Conservation (phyloP, 2,329 filamentous ascomycete species). For the Albifimbria verrucaria region DNA sequence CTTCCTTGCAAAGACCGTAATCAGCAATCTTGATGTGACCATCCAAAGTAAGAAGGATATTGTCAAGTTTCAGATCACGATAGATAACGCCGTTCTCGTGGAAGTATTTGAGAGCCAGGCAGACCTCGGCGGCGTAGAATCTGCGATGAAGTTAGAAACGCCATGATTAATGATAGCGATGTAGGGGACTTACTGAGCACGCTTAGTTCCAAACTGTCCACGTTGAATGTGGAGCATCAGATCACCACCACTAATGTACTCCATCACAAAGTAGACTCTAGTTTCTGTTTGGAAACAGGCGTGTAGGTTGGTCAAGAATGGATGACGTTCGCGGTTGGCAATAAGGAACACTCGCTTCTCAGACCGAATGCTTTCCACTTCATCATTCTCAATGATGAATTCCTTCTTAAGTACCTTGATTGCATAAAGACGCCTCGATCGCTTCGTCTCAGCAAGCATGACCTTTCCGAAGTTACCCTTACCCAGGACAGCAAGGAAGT, state of each 20-base stretch:
- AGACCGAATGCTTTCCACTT: slow-evolving; percentile 95
- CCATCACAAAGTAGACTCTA: slow-evolving; percentile 98
- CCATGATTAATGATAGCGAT: neutral
- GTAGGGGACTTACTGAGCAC: slow-evolving; percentile 78
- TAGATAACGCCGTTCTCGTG: slow-evolving; percentile 99
- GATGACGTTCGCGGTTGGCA: slow-evolving; percentile 94
- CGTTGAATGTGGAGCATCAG: slow-evolving; percentile 98
- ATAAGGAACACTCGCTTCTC: slow-evolving; percentile 97
- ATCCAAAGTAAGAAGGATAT: slow-evolving; percentile 91
- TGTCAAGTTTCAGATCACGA: slow-evolving; percentile 88
- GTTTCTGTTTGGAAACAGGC: slow-evolving; percentile 99
- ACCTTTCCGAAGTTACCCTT: slow-evolving; percentile 99
- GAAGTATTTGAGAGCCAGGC: slow-evolving; percentile 96
- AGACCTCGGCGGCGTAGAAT: slow-evolving; percentile 97
- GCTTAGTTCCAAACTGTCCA: slow-evolving; percentile 91
- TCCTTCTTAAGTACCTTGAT: slow-evolving; percentile 99
- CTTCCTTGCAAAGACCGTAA: slow-evolving; percentile 98
- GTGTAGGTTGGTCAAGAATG: slow-evolving; percentile 91
- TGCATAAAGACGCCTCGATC: slow-evolving; percentile 85
- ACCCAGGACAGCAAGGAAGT: slow-evolving; percentile 95
- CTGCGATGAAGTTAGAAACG: slow-evolving; percentile 38
- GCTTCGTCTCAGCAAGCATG: slow-evolving; percentile 98
- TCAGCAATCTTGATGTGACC: slow-evolving; percentile 98
- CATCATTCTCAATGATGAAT: slow-evolving; percentile 99
- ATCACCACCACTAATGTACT: slow-evolving; percentile 98